Conservation (phyloP, 208 protist genomes). For the Trichomonas vaginalis region DNA sequence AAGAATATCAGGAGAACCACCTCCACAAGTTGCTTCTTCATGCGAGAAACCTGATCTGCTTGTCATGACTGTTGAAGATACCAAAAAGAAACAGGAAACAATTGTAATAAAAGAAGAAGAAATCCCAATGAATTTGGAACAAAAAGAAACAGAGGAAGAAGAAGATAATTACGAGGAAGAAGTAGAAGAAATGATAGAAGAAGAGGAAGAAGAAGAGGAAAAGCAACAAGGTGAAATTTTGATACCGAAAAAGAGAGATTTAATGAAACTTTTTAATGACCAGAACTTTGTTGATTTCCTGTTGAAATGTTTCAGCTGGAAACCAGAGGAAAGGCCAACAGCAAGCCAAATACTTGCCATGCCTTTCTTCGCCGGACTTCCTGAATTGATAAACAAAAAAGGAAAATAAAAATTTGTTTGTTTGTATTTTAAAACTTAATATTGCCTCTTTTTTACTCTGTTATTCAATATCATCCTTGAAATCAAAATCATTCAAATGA, state of each 20-base stretch:
- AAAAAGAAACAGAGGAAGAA: no score
- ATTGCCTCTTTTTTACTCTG: no score
- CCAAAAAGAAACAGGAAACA: neutral
- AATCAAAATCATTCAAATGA: no score
- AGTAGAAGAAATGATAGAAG: neutral
- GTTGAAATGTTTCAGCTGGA: neutral
- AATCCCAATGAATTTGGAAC: no score
- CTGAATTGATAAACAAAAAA: neutral
- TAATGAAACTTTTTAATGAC: neutral
- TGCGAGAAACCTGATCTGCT: neutral
- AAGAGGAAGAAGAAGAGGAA: neutral
- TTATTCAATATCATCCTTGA: no score
- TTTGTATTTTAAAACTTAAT: no score
- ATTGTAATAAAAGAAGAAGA: neutral
- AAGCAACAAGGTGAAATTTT: neutral
- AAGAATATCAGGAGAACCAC: neutral
- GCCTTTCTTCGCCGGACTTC: neutral
- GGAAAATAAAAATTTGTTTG: neutral
- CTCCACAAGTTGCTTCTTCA: neutral
- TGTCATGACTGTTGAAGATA: neutral
- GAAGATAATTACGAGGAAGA: neutral
- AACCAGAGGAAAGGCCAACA: neutral
- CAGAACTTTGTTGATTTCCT: neutral
- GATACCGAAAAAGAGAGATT: neutral
- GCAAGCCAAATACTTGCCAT: neutral